Percentiles rank a stretch among this genome's conserved stretches.
phyloP scores from a whole-genome alignment of 257 asterid species.

The Ligustrum vulgare region DNA sequence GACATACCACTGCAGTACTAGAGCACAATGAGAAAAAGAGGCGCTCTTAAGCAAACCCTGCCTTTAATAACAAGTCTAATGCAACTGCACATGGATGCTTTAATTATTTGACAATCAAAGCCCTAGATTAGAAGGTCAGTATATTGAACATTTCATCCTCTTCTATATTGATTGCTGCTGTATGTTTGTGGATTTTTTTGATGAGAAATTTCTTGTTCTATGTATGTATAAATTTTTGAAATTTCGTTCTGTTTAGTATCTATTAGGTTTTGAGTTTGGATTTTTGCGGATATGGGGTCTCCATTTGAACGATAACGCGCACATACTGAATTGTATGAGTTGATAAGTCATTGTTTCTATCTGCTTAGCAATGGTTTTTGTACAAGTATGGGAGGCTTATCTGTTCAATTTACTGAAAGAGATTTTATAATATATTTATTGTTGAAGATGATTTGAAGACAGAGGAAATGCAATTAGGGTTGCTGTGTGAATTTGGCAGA shows the following conservation, averaged over 20 bases:
- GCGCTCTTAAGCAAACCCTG: neutral
- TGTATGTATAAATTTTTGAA: neutral
- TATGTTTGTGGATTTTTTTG: neutral
- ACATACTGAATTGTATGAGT: neutral
- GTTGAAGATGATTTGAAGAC: neutral
- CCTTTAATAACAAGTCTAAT: neutral
- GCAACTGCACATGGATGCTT: neutral
- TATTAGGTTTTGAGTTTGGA: neutral
- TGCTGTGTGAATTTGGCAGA: neutral
- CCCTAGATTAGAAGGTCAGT: neutral
- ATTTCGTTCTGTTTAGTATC: neutral
- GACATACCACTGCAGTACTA: neutral
- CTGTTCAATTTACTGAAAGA: neutral
- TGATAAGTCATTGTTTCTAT: neutral
- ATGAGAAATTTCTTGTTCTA: neutral
- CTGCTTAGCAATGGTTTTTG: constrained; percentile 15
- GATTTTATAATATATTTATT: constrained; percentile 5
- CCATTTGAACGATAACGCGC: neutral
- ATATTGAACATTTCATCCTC: neutral
- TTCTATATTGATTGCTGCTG: neutral
- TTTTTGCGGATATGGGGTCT: neutral
- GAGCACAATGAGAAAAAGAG: neutral
- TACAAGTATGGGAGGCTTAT: neutral
- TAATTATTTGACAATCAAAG: neutral
- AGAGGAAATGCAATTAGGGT: neutral